Base-by-base conservation (phyloP, 148 eudicot species). In the Rhododendron ferrugineum region DNA sequence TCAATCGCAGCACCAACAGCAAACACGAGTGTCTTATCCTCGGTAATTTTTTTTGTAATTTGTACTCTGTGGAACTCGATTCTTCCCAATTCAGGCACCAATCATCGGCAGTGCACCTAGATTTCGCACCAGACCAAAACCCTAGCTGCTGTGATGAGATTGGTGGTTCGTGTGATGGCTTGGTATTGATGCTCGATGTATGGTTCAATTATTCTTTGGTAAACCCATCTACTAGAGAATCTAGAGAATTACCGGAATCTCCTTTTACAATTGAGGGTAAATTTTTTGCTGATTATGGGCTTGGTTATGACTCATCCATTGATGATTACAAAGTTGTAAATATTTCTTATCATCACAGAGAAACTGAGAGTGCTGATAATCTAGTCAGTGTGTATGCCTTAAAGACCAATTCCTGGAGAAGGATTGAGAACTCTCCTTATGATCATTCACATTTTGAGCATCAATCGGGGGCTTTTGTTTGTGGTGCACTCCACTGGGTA, bases 331-430 rank as follows among this genome's bases (percentile, higher is more conserved):
- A 64, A 64, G 28, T 64, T 64, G 70, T n/a, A 8, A 23, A 11
- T n/a, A n/a, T 64, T n/a, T 64, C 13, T 46, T 46, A 46, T n/a
- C 11, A 64, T n/a, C 3, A n/a, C 10, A 64, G 3, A 49, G 15
- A 49, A 13, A 11, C 54, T 11, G 9, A 13, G 54, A 0, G 23
- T 0, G 62, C 22, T 56, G 23, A 23, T 14, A 68, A 44, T 30
- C 30, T 28, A 42, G 77, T 68, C 8, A 68, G 64, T 47, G 60
- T 70, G 50, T 83, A 46, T 49, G 30, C 28, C 37, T 16, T 83
- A 30, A 83, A 20, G 11, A 28, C 60, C 40, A 83, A 83, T 83
- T 28, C 64, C 5, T 70, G 85, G 85, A 83, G 85, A 72, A 83
- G 62, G 44, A 47, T 72, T 14, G 54, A 18, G 40, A 47, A 30